phyloP scores from a whole-genome alignment of 495 filamentous ascomycete species.

The Tuber brumale region DNA sequence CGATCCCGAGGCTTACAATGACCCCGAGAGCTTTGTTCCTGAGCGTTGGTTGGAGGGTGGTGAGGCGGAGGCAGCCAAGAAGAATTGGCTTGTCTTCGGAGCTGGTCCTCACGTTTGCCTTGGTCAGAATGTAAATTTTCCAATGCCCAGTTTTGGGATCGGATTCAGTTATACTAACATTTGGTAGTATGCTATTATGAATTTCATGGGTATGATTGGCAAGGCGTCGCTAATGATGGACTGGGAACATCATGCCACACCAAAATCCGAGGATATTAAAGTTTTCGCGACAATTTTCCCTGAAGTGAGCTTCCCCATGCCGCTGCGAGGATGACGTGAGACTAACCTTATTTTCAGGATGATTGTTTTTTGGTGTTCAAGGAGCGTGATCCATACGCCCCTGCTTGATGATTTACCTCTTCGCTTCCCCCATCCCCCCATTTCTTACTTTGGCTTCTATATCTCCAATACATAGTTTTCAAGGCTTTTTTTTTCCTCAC shows the following conservation, averaged over 20 bases:
- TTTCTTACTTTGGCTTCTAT: conserved; percentile 11
- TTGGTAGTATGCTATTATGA: conserved; percentile 67
- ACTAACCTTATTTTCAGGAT: conserved; percentile 24
- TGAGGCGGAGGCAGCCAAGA: conserved; percentile 76
- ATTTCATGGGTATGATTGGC: conserved; percentile 84
- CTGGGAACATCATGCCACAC: conserved; percentile 82
- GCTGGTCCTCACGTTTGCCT: conserved; percentile 96
- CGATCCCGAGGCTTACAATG: conserved; percentile 85
- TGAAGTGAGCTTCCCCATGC: conserved; percentile 55
- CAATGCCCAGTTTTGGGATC: neutral
- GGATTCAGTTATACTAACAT: neutral
- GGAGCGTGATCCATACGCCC: conserved; percentile 25
- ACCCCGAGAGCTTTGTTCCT: conserved; percentile 81
- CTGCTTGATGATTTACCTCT: conserved; percentile 8
- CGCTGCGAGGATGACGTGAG: neutral
- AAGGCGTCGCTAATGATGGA: conserved; percentile 87
- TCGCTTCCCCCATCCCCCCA: neutral
- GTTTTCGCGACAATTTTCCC: conserved; percentile 98
- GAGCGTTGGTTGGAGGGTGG: conserved; percentile 88
- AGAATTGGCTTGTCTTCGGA: conserved; percentile 97
- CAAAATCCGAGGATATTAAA: conserved; percentile 84
- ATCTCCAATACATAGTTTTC: conserved; percentile 18
- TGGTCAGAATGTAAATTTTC: conserved; percentile 58
- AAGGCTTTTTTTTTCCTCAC: conserved; percentile 5
- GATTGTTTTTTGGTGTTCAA: conserved; percentile 42